Percentiles rank a stretch among this genome's conserved stretches.
Evolutionary conservation across 257 asterid species (phyloP).

Genomic region (Nicotiana undulata): DNA sequence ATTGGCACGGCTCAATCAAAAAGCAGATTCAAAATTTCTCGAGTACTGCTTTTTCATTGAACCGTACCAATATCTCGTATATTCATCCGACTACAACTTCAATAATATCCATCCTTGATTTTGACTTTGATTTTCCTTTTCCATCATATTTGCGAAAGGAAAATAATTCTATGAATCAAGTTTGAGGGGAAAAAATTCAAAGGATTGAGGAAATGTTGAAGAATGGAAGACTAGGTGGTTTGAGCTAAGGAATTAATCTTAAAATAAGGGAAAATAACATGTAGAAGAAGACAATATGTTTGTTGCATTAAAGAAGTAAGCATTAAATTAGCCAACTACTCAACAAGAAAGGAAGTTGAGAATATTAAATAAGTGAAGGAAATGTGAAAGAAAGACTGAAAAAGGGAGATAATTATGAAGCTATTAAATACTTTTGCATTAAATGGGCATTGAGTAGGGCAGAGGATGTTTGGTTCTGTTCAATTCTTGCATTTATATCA

Average conservation of each 20-base stretch:
- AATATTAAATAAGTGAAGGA: constrained; percentile 3
- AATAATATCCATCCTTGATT: not conserved
- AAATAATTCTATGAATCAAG: not conserved
- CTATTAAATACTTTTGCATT: constrained; percentile 1
- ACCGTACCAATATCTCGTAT: constrained; percentile 35
- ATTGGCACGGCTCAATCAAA: constrained; percentile 40
- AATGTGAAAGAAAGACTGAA: not conserved
- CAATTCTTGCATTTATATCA: not conserved
- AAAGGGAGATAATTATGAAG: constrained; percentile 2
- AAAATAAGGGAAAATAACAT: not conserved
- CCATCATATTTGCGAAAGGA: not conserved
- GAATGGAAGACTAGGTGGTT: not conserved
- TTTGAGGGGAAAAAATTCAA: too few relatives aligned
- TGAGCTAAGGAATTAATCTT: not conserved
- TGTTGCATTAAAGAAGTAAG: constrained; percentile 15
- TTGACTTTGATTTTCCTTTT: not conserved
- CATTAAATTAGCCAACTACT: constrained; percentile 27
- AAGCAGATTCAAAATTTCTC: not conserved
- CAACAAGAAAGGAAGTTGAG: constrained; percentile 25
- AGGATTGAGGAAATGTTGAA: not conserved
- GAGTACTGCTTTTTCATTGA: constrained; percentile 26
- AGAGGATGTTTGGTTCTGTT: constrained; percentile 11
- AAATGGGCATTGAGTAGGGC: constrained; percentile 3
- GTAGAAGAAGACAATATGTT: constrained; percentile 10
- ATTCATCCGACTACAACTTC: not conserved